Conservation (phyloP, 2,329 filamentous ascomycete species). For the Fusarium scirpi region DNA sequence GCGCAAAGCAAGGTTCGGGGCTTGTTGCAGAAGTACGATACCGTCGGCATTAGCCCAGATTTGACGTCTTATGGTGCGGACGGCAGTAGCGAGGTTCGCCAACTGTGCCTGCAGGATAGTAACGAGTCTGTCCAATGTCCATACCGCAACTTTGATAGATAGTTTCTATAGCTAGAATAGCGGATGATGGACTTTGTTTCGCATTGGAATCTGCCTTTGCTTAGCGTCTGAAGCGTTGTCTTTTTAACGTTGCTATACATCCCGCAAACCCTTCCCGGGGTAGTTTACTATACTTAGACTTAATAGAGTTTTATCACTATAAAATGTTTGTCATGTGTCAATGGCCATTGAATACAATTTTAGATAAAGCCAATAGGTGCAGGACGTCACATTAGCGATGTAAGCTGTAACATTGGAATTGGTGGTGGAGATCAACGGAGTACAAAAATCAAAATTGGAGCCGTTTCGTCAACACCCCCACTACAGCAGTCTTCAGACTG, state of each 20-base stretch:
- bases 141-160: conserved; percentile 4
- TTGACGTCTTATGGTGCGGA: background rate
- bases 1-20: conserved; percentile 9
- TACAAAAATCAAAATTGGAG: background rate
- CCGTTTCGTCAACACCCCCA: conserved; percentile 4
- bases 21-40: conserved; percentile 3
- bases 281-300: background rate
- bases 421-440: accelerated
- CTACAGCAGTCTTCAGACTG: conserved; percentile 19
- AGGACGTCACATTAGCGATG: background rate
- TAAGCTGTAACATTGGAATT: background rate
- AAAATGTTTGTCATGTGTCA: accelerated
- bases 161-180: background rate
- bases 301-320: background rate
- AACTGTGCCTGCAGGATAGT: background rate
- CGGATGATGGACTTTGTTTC: background rate
- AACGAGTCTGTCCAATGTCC: conserved; percentile 12
- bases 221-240: background rate
- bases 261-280: too few relatives aligned
- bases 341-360: background rate
- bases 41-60: background rate
- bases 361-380: background rate
- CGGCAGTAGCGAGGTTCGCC: conserved; percentile 1
- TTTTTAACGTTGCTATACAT: background rate
- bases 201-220: background rate